A percentile compares a stretch with the other conserved stretches of the same genome.
phyloP scores from a whole-genome alignment of 352 stramenopile species.

The Globisporangium carolinianum region DNA sequence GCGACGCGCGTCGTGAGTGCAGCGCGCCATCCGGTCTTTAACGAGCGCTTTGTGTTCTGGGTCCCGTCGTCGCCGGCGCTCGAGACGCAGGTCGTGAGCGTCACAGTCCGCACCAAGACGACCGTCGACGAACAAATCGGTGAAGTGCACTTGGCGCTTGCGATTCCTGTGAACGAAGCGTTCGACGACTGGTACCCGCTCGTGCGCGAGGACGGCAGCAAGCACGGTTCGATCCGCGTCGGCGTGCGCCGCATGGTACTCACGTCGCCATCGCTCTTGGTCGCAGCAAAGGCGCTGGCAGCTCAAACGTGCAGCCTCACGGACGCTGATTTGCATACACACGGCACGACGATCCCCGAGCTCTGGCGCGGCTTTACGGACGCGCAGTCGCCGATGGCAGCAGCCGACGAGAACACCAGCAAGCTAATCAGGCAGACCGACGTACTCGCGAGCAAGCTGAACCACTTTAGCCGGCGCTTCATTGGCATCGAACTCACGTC shows the following conservation, averaged over 20 bases:
- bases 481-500: slow-evolving; percentile 45
- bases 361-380: slow-evolving; percentile 55
- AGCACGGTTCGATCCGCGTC: slow-evolving; percentile 41
- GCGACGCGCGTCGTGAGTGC: slow-evolving; percentile 22
- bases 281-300: slow-evolving; percentile 35
- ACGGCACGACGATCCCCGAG: slow-evolving; percentile 45
- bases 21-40: slow-evolving; percentile 32
- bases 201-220: slow-evolving; percentile 45
- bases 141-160: slow-evolving; percentile 61
- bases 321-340: slow-evolving; percentile 31
- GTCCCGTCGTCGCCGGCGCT: slow-evolving; percentile 36
- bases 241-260: slow-evolving; percentile 51
- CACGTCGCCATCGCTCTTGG: slow-evolving; percentile 38
- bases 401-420: slow-evolving; percentile 10
- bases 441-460: slow-evolving; percentile 49
- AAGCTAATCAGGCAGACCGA: slow-evolving; percentile 22
- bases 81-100: slow-evolving; percentile 32
- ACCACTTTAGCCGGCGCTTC: slow-evolving; percentile 41
- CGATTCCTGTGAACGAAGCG: slow-evolving; percentile 55
- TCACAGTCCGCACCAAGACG: slow-evolving; percentile 45
- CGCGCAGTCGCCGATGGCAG: slow-evolving; percentile 17
- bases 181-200: slow-evolving; percentile 71
- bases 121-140: slow-evolving; percentile 46
- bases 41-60: slow-evolving; percentile 75
- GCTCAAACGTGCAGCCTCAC: slow-evolving; percentile 33